phyloP scores from a whole-genome alignment of 257 asterid genomes.

The Fraxinus cuspidata region DNA sequence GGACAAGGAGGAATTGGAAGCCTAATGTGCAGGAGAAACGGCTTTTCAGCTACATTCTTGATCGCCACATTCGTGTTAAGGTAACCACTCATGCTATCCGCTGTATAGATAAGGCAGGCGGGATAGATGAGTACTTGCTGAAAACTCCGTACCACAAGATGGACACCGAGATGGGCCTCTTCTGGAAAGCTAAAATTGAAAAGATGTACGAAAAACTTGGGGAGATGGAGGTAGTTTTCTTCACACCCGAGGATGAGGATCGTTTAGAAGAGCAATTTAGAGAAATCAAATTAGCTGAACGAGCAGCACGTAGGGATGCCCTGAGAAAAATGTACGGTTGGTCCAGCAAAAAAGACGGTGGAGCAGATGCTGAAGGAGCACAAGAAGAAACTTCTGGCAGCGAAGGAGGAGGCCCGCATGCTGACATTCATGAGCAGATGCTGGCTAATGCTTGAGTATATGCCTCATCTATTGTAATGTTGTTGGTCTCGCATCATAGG shows the following conservation, averaged over 20 bases:
- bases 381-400: constrained; percentile 24
- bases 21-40: constrained; percentile 90
- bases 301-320: constrained; percentile 62
- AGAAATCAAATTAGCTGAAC: constrained; percentile 56
- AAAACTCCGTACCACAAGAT: constrained; percentile 90
- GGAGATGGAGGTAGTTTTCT: constrained; percentile 82
- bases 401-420: constrained; percentile 29
- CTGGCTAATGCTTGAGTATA: constrained; percentile 61
- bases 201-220: constrained; percentile 91
- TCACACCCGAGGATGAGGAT: constrained; percentile 76
- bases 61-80: constrained; percentile 81
- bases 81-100: constrained; percentile 91
- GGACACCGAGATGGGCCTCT: constrained; percentile 85
- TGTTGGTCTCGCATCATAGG: not conserved
- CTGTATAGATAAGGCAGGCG: constrained; percentile 97
- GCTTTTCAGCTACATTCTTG: constrained; percentile 86
- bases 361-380: constrained; percentile 29
- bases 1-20: constrained; percentile 87
- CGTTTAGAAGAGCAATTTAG: constrained; percentile 58
- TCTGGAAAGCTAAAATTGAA: constrained; percentile 85
- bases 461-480: not conserved
- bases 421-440: constrained; percentile 51
- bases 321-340: constrained; percentile 71
- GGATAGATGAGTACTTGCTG: constrained; percentile 87
- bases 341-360: constrained; percentile 53